Percentiles rank a stretch among this genome's conserved stretches.
These are phyloP conservation scores for Fraxinus sp. DNA, from an alignment of 305 asterid genomes.

Conservation along the genomic window DNA sequence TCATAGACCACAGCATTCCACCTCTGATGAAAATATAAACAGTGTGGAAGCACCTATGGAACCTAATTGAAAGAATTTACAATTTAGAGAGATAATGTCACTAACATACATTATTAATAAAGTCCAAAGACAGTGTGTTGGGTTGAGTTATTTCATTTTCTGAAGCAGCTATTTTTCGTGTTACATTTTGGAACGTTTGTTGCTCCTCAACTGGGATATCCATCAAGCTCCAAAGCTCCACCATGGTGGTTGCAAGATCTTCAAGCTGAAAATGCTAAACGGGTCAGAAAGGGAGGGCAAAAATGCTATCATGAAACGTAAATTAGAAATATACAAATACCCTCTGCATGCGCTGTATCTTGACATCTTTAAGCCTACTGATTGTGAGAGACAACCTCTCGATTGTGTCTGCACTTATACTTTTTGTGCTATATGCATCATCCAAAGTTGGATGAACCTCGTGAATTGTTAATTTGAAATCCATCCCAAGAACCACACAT, in stretches of 20 bases:
- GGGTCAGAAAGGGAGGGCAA: slow-evolving; percentile 21
- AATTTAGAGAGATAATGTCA: background rate
- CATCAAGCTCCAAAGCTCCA: slow-evolving; percentile 89
- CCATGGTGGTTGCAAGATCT: slow-evolving; percentile 75
- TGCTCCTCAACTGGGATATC: slow-evolving; percentile 83
- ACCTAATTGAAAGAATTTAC: background rate
- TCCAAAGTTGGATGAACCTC: slow-evolving; percentile 67
- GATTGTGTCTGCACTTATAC: slow-evolving; percentile 53
- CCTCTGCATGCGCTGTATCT: slow-evolving; percentile 69
- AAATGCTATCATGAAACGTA: slow-evolving; percentile 13
- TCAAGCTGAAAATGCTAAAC: slow-evolving; percentile 57
- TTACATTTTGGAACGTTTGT: slow-evolving; percentile 61
- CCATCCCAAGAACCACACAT: slow-evolving; percentile 79
- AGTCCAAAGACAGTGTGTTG: slow-evolving; percentile 57
- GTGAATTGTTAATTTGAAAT: slow-evolving; percentile 50
- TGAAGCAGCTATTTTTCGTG: slow-evolving; percentile 60
- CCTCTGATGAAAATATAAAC: background rate
- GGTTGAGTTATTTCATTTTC: slow-evolving; percentile 74
- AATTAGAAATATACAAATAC: slow-evolving; percentile 32
- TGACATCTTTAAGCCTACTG: slow-evolving; percentile 49
- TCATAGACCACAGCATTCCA: background rate
- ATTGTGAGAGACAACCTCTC: slow-evolving; percentile 51
- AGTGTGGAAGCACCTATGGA: background rate
- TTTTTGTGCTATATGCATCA: slow-evolving; percentile 38
- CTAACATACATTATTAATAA: slow-evolving; percentile 49